Base-by-base conservation (phyloP, 176 grass and related monocot genomes). In the Musa acuminata region DNA sequence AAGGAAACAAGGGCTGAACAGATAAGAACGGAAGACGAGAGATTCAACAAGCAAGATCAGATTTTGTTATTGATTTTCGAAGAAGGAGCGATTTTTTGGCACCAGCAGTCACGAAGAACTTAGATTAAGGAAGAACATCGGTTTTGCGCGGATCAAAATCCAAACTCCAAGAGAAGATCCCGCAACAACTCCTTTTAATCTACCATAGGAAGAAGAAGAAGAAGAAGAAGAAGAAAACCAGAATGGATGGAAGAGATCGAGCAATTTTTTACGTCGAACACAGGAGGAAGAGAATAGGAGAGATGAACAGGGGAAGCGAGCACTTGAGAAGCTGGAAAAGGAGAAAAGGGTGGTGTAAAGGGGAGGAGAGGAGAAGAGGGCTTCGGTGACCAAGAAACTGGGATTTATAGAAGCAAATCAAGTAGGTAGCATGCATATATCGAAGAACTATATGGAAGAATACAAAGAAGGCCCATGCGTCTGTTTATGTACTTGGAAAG, bases 331-430 rank as follows among this genome's bases (percentile, higher is more conserved):
- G 23, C 27, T 11, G 23, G 25, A 62, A 8, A 24, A 22, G 23
- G 62, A 20, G 23, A 64, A 17, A 11, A 11, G 62, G 0, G 66
- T 8, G 35, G 23, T 13, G 43, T 1, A 54, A 27, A 23, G 50
- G 49, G 11, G 2, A 50, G n/a, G 10, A 3, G 49, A 24, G 71
- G 51, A 51, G 71, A 73, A 73, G 51, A 26, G 71, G 51, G 1
- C 9, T 22, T 54, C 51, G 48, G 71, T 54, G n/a, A 21, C 8
- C 19, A 12, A 55, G 21, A 8, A 51, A 11, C 26, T 55, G 51
- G 71, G 53, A 73, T 73, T 55, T 73, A 73, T 73, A 73, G 71
- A 73, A 73, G 71, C 10, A 14, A 0, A 16, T 29, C 14, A 35
- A 16, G 35, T 27, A 29, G 27, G 29, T 10, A 69, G 23, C 11